phyloP scores from a whole-genome alignment of 2,329 filamentous ascomycete genomes.

The Penicillium sp. region DNA sequence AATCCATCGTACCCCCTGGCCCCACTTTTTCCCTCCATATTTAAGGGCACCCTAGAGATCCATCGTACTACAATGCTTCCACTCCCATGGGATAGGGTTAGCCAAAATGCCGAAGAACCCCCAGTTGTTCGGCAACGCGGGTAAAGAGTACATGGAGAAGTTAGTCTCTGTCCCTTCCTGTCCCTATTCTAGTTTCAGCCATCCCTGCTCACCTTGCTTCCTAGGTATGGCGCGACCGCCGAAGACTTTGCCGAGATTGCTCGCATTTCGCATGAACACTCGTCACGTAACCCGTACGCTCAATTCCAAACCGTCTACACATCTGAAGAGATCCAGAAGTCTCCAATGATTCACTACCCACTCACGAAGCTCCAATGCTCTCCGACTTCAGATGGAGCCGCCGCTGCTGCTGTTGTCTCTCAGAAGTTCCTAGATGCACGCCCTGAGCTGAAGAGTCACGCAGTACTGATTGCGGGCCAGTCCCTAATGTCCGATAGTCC shows the following conservation, averaged over 20 bases:
- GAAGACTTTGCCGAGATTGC: slow-evolving; percentile 95
- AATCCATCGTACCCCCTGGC: too few species aligned
- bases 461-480: slow-evolving; percentile 87
- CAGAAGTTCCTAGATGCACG: slow-evolving; percentile 83
- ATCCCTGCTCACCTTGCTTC: background rate
- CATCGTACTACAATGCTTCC: too few species aligned
- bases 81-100: too few species aligned
- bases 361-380: slow-evolving; percentile 97
- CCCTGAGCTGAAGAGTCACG: slow-evolving; percentile 77
- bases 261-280: slow-evolving; percentile 89
- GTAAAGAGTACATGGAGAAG: slow-evolving; percentile 92
- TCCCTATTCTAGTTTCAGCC: background rate
- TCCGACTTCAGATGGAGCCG: slow-evolving; percentile 89
- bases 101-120: too few species aligned
- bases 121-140: slow-evolving; percentile 95
- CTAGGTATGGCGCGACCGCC: slow-evolving; percentile 73
- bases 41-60: too few species aligned
- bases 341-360: slow-evolving; percentile 78
- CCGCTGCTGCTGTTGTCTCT: slow-evolving; percentile 84
- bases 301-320: slow-evolving; percentile 94
- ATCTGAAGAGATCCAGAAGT: slow-evolving; percentile 73
- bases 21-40: too few species aligned
- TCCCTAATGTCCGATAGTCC: slow-evolving; percentile 72
- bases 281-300: slow-evolving; percentile 90
- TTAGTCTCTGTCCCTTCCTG: slow-evolving; percentile 30